These are phyloP conservation scores for Cenchrus americanus DNA, from an alignment of 176 grass and related monocot species.

Conservation along the genomic window DNA sequence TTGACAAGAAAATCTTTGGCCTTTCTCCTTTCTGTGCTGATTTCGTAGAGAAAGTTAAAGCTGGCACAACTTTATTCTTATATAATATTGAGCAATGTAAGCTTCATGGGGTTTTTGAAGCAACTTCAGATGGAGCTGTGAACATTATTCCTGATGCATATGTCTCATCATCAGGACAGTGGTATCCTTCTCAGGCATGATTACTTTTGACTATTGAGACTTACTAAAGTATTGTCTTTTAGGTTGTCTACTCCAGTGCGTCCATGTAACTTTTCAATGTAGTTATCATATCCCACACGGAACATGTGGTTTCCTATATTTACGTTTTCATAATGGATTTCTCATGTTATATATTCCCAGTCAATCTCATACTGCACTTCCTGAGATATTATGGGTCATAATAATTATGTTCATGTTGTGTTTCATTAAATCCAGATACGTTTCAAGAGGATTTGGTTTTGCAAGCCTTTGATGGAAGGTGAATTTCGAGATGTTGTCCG, in stretches of 20 bases:
- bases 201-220: slow-evolving; percentile 7
- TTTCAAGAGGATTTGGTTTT: slow-evolving; percentile 70
- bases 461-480: slow-evolving; percentile 52
- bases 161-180: slow-evolving; percentile 37
- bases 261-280: neutral
- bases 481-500: slow-evolving; percentile 48
- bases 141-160: slow-evolving; percentile 69
- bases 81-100: slow-evolving; percentile 56
- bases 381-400: neutral
- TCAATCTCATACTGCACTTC: neutral
- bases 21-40: slow-evolving; percentile 38
- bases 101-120: slow-evolving; percentile 69
- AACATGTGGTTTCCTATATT: neutral
- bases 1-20: slow-evolving; percentile 62
- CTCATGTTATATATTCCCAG: neutral
- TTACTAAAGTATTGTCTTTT: slow-evolving; percentile 11
- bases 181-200: slow-evolving; percentile 58
- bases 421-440: slow-evolving; percentile 50
- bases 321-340: neutral
- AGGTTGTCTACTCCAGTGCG: slow-evolving; percentile 1
- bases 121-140: slow-evolving; percentile 64
- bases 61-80: slow-evolving; percentile 60
- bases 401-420: slow-evolving; percentile 7
- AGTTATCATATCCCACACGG: neutral
- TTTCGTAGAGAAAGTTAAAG: slow-evolving; percentile 56